Evolutionary conservation across 169 alveolate genomes (phyloP).

Genomic region (Plasmodium falciparum): DNA sequence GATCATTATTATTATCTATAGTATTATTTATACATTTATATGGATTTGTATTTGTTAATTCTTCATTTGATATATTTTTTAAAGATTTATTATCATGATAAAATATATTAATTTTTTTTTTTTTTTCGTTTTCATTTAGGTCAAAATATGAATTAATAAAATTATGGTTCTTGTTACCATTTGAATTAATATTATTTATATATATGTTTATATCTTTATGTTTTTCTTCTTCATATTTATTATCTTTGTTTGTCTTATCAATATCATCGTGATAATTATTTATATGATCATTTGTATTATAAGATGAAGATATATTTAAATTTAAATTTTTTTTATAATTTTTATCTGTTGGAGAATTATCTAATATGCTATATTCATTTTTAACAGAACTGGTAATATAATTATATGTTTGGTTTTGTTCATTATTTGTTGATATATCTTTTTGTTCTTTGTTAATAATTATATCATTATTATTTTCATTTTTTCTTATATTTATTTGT

Average conservation of each 20-base stretch:
- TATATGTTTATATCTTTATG: too few species aligned
- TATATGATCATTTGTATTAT: not conserved
- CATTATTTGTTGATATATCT: not conserved
- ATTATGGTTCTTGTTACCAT: too few species aligned
- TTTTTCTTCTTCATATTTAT: too few species aligned
- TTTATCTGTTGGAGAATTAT: not conserved
- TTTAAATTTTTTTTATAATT: constrained; percentile 1
- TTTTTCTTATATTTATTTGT: not conserved
- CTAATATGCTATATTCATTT: constrained; percentile 12
- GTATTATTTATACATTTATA: too few species aligned
- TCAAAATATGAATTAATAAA: too few species aligned
- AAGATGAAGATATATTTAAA: not conserved
- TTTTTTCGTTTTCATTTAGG: too few species aligned
- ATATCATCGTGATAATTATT: not conserved
- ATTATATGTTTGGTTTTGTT: constrained; percentile 7
- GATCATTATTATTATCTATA: too few species aligned
- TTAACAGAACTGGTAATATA: not conserved
- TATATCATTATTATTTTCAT: not conserved
- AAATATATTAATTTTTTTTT: too few species aligned
- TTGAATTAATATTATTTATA: too few species aligned
- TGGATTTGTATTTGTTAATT: too few species aligned
- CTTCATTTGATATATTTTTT: too few species aligned
- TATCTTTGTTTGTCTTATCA: not conserved
- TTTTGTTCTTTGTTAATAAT: not conserved
- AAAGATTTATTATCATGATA: too few species aligned